Evolutionary conservation across 768 basidiomycete genomes (phyloP).

Genomic region (Hortiboletus flavorubellus): DNA sequence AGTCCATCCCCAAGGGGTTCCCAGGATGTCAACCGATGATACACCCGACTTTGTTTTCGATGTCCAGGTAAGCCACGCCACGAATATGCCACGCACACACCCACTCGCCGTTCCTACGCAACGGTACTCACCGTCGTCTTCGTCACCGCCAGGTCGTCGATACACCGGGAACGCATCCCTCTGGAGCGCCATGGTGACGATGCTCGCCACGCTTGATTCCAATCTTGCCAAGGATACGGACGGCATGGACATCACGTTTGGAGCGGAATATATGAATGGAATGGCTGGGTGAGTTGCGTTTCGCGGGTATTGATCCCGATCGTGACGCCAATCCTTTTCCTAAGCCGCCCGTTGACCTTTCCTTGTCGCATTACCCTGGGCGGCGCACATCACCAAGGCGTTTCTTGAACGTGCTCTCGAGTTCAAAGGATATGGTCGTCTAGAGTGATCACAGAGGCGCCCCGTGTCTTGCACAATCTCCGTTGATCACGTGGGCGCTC

Average conservation of each 20-base stretch:
- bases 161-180: constrained; percentile 2
- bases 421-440: not conserved
- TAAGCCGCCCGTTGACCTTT: constrained; percentile 11
- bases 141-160: constrained; percentile 6
- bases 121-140: not conserved
- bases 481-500: too few species aligned
- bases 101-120: not conserved
- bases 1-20: too few species aligned
- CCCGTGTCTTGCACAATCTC: too few species aligned
- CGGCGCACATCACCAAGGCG: constrained; percentile 2
- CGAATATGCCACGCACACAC: not conserved
- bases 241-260: constrained; percentile 4
- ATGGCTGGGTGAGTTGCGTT: constrained; percentile 5
- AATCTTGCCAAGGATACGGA: constrained; percentile 7
- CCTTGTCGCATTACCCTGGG: constrained; percentile 16
- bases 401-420: constrained; percentile 2
- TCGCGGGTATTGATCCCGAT: not conserved
- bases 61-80: constrained; percentile 12
- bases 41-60: too few species aligned
- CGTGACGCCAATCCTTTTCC: not conserved
- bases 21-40: too few species aligned
- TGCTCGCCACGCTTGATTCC: constrained; percentile 22
- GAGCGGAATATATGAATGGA: constrained; percentile 1
- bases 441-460: too few species aligned
- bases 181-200: constrained; percentile 15